These are phyloP conservation scores for Aspergillus tubingensis DNA, from an alignment of 2,329 filamentous ascomycete genomes.

Conservation along the genomic window DNA sequence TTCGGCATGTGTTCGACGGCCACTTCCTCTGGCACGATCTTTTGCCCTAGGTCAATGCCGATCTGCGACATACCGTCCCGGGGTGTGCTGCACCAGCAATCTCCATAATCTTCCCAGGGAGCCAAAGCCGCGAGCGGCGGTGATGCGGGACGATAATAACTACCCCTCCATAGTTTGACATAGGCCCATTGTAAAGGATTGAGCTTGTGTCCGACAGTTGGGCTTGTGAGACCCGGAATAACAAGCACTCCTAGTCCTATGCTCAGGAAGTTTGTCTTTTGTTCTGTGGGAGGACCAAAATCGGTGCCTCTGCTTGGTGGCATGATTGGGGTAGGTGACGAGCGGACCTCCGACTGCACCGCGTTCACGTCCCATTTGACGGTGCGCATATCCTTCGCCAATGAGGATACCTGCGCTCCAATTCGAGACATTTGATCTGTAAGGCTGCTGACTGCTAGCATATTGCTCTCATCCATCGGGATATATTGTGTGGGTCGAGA, in stretches of 20 bases:
- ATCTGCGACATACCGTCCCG: slow-evolving; percentile 49
- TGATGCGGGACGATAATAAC: slow-evolving; percentile 24
- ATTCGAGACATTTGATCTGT: slow-evolving; percentile 31
- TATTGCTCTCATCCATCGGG: slow-evolving; percentile 27
- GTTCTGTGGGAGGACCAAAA: slow-evolving; percentile 18
- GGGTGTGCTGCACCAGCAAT: slow-evolving; percentile 78
- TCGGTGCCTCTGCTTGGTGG: slow-evolving; percentile 24
- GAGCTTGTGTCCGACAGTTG: slow-evolving; percentile 45
- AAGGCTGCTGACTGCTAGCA: slow-evolving; percentile 28
- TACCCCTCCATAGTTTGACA: slow-evolving; percentile 8
- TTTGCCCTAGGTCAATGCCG: slow-evolving; percentile 38
- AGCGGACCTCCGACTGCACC: slow-evolving; percentile 5
- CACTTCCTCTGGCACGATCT: slow-evolving; percentile 67
- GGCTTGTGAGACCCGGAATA: slow-evolving; percentile 62
- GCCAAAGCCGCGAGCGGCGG: slow-evolving; percentile 61
- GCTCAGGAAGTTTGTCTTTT: slow-evolving; percentile 73
- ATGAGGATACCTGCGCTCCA: slow-evolving; percentile 32
- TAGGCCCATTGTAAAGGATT: slow-evolving; percentile 24
- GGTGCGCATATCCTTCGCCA: slow-evolving; percentile 32
- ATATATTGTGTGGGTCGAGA: slow-evolving; percentile 10
- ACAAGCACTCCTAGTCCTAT: slow-evolving; percentile 66
- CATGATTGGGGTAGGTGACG: neutral
- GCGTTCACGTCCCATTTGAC: slow-evolving; percentile 27
- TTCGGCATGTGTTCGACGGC: slow-evolving; percentile 72
- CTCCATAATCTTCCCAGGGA: slow-evolving; percentile 74